Evolutionary conservation across 805 yeast species (phyloP).

Genomic region (Blastobotrys chiropterorum): DNA sequence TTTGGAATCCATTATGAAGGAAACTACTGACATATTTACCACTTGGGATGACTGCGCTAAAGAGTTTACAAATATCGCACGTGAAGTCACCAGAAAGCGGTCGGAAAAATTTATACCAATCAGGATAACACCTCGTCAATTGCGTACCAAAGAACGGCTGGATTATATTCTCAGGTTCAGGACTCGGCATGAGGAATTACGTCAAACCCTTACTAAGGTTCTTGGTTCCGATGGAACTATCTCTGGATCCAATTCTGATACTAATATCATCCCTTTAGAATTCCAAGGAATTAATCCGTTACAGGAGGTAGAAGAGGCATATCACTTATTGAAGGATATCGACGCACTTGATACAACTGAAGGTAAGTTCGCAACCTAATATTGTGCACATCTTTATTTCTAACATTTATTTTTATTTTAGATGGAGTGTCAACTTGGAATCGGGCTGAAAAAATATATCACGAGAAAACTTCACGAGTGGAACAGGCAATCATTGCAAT

Average conservation of each 20-base stretch:
- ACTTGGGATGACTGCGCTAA: constrained; percentile 57
- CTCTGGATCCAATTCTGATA: not conserved
- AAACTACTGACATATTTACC: constrained; percentile 34
- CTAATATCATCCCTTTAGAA: constrained; percentile 13
- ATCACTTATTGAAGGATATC: constrained; percentile 33
- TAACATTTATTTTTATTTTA: not conserved
- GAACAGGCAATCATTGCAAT: constrained; percentile 42
- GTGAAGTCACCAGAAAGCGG: constrained; percentile 71
- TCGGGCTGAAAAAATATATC: constrained; percentile 37
- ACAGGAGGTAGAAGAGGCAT: constrained; percentile 37
- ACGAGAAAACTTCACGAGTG: constrained; percentile 36
- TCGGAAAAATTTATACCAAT: constrained; percentile 65
- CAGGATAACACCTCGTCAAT: constrained; percentile 45
- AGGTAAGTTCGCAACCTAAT: no score
- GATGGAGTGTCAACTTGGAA: constrained; percentile 35
- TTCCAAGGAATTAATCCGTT: constrained; percentile 24
- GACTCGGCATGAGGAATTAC: constrained; percentile 46
- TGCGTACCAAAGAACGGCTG: constrained; percentile 38
- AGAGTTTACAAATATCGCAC: constrained; percentile 56
- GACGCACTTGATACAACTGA: constrained; percentile 36
- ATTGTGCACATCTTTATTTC: not conserved
- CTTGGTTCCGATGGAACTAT: constrained; percentile 4
- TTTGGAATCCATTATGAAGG: constrained; percentile 33
- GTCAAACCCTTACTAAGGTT: constrained; percentile 31
- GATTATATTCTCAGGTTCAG: constrained; percentile 43